These are phyloP conservation scores for Lyophyllum atratum DNA, from an alignment of 768 basidiomycete genomes.

Conservation along the genomic window DNA sequence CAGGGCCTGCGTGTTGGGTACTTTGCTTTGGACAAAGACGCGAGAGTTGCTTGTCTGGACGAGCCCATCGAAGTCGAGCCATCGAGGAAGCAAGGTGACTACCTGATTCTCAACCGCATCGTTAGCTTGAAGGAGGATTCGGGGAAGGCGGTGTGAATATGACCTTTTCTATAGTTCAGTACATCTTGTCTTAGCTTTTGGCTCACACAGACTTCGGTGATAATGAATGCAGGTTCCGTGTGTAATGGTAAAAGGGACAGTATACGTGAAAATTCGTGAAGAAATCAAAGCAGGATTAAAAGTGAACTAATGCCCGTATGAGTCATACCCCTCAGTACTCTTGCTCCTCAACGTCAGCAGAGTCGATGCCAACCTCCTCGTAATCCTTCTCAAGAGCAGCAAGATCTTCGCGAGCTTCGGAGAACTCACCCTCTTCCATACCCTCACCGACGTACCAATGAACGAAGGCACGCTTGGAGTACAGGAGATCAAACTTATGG, in stretches of 20 bases:
- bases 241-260: conserved; percentile 17
- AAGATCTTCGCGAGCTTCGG: conserved; percentile 97
- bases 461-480: conserved; percentile 94
- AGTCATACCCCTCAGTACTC: conserved; percentile 45
- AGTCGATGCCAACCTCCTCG: conserved; percentile 73
- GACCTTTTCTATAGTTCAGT: background rate
- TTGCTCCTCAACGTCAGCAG: conserved; percentile 50
- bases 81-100: conserved; percentile 67
- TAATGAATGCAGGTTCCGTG: conserved; percentile 17
- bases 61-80: conserved; percentile 45
- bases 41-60: conserved; percentile 65
- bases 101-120: conserved; percentile 85
- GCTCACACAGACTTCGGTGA: background rate
- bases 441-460: conserved; percentile 99
- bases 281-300: conserved; percentile 21
- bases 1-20: conserved; percentile 96
- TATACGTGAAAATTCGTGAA: conserved; percentile 23
- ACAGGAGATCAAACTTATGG: conserved; percentile 98
- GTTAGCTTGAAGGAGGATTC: conserved; percentile 95
- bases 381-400: conserved; percentile 99
- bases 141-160: conserved; percentile 55
- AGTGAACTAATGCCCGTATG: conserved; percentile 18
- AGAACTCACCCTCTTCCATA: conserved; percentile 99
- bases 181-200: background rate
- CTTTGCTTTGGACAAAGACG: conserved; percentile 90